Evolutionary conservation across 805 yeast genomes (phyloP), one percentile per base, ranked within the genome.

Genomic region (Metschnikowia picachoensis): DNA sequence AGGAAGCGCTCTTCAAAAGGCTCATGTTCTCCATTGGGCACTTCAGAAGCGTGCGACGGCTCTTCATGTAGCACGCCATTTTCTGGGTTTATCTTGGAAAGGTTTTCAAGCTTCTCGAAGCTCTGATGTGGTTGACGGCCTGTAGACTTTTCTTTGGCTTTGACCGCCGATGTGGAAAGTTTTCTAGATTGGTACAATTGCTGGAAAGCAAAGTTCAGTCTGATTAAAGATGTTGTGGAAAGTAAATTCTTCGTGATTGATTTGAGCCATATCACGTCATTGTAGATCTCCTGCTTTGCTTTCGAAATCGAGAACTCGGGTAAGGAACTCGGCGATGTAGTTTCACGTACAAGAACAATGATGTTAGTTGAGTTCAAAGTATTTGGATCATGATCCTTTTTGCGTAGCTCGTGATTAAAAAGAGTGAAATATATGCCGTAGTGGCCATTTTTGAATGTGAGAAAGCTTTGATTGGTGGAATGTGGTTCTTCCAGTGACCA

Each of bases 371-470:
- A 39, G 30, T 38, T 45, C 14, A 27, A 44, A 13, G 8, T 36
- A 17, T 38, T 35, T 12, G 35, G 44, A 32, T 44, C 41, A 25
- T 44, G 49, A 39, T 56, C 52, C 41, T 51, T 40, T 51, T 63
- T 33, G 55, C 62, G 44, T 8, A 55, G 50, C 39, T 72, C 76
- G 35, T 63, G 66, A 49, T 65, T 66, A 55, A 64, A 68, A 40
- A 72, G 63, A 7, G 73, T 61, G 46, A 62, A 72, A 50, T 72
- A 72, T 16, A 72, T 55, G 1, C 76, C 77, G 50, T 70, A 72
- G 46, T 72, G 77, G n/a, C 77, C 77, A 17, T 53, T 48, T 42
- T 60, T 64, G 14, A 70, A 66, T 13, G 61, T 53, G 42, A 69
- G 57, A 39, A 52, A 53, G 17, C 54, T 49, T n/a, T 47, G 49